Conservation (phyloP, 371 early-diverging fungal species). For the Dinochytrium kinnereticum region DNA sequence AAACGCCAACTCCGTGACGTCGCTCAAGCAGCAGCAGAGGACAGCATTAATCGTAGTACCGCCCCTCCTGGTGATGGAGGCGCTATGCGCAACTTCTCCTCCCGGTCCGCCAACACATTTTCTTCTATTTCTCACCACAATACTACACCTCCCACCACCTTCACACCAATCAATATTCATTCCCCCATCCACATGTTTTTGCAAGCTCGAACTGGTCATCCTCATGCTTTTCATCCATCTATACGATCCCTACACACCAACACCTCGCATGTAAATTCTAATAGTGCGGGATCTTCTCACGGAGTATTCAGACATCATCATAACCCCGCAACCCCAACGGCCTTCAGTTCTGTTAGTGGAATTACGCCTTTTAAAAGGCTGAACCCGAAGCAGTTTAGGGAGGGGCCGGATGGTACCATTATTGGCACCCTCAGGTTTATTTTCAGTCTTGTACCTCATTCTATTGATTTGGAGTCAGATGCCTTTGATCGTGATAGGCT, state of each 20-base stretch:
- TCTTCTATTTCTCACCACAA: background rate
- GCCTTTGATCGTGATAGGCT: slow-evolving; percentile 34
- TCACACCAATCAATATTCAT: slow-evolving; percentile 6
- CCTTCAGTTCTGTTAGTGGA: background rate
- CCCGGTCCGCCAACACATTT: background rate
- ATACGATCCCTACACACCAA: background rate
- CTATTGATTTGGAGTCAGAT: slow-evolving; percentile 27
- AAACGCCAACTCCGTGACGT: background rate
- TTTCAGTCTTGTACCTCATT: slow-evolving; percentile 26
- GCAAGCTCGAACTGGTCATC: background rate
- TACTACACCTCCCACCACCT: background rate
- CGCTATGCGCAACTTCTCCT: too few species aligned
- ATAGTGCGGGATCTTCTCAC: too few species aligned
- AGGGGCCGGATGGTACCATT: slow-evolving; percentile 22
- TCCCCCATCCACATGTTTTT: slow-evolving; percentile 7
- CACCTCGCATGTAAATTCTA: background rate
- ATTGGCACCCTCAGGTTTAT: slow-evolving; percentile 19
- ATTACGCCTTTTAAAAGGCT: background rate
- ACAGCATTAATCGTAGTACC: background rate
- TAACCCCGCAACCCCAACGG: background rate
- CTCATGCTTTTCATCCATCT: background rate
- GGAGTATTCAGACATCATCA: too few species aligned
- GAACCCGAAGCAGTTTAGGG: slow-evolving; percentile 10
- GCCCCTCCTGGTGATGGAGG: background rate
- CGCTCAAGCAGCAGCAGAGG: background rate